Conservation (phyloP, 768 basidiomycete genomes). For the Paxillus ammoniavirescens region DNA sequence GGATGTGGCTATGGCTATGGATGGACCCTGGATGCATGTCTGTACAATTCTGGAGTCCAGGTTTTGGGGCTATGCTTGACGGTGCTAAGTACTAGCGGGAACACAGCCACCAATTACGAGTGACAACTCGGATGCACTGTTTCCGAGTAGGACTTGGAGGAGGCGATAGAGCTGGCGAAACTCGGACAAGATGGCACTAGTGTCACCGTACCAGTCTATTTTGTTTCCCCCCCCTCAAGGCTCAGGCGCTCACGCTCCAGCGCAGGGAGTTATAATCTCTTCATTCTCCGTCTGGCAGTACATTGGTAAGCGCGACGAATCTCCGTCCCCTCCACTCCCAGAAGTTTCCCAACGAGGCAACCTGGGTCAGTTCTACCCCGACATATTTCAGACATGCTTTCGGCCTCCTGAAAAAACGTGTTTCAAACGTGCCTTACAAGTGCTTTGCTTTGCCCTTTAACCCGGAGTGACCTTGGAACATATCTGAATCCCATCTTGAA, state of each 20-base stretch:
- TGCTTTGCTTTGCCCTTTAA: constrained; percentile 25
- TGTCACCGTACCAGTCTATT: not conserved
- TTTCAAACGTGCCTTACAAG: constrained; percentile 24
- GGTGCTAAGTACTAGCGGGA: no score
- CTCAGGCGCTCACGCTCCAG: constrained; percentile 5
- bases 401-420: constrained; percentile 26
- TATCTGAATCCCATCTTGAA: constrained; percentile 9
- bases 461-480: constrained; percentile 18
- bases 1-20: not conserved
- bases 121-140: not conserved
- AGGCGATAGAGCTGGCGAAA: not conserved
- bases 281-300: constrained; percentile 3
- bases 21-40: no score
- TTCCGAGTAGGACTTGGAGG: not conserved
- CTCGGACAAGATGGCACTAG: not conserved
- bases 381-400: constrained; percentile 18
- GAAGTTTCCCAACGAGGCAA: constrained; percentile 20
- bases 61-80: no score
- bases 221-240: not conserved
- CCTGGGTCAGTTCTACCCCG: constrained; percentile 10
- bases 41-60: no score
- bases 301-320: constrained; percentile 12
- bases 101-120: not conserved
- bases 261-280: not conserved
- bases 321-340: constrained; percentile 15